Evolutionary conservation across 2,329 filamentous ascomycete genomes (phyloP), one percentile per base, ranked within the genome.

Genomic region (Ophiostoma sp.): DNA sequence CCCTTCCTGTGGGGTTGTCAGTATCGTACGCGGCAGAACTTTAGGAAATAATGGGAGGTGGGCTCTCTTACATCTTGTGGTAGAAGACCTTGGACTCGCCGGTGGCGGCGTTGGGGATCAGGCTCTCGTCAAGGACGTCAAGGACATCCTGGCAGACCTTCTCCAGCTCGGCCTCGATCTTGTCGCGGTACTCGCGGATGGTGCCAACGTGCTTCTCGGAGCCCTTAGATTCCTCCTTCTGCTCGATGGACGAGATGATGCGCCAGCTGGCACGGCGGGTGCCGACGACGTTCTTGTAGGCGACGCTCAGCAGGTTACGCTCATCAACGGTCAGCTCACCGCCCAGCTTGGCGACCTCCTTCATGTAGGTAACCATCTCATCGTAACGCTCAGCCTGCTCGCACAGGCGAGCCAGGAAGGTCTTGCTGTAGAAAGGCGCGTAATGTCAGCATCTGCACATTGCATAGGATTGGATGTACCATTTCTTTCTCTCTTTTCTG

Each of bases 331-430:
- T 92, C 81, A 95, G 91, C 85, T 95, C 93, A 80, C 89, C 88
- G 79, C 88, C 89, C 79, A 91, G 84, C 87, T 97, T 97, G 85
- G 95, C 95, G 81, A 98, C 95, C 92, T 98, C 94, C 93, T 98
- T 98, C 96, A 98, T 98, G 89, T 95, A 98, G 83, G 91, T 94
- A 80, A 98, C 95, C 95, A 98, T 98, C 88, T 98, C 96, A 95
- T 99, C 95, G 87, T 99, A 99, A 84, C 95, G 95, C 90, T 98
- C 96, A 84, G 96, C 96, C 91, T 99, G 96, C 93, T 98, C 96
- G 90, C 96, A 98, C 84, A 99, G 94, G 88, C 96, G 92, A 86
- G 96, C 96, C 85, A 98, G 94, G 90, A 98, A 98, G 83, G 96
- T 98, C 92, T 98, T 98, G 92, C 94, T 97, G 84, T 83, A 79